phyloP scores from a whole-genome alignment of 768 basidiomycete genomes.

The Serpula lacrymans region DNA sequence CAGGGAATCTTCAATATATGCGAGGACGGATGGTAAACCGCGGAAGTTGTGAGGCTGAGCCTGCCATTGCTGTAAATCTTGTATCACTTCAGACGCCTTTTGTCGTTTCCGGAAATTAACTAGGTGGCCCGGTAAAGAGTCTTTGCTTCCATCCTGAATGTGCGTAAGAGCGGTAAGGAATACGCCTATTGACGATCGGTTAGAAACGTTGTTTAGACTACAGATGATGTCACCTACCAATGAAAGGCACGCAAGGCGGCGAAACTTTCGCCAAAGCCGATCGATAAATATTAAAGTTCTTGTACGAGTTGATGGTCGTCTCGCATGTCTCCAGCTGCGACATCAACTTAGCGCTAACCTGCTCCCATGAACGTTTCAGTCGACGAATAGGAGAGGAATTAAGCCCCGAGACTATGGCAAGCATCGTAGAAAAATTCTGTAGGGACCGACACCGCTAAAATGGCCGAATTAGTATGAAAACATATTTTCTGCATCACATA shows the following conservation, averaged over 20 bases:
- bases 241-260: constrained; percentile 69
- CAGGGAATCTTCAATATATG: constrained; percentile 41
- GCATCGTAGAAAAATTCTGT: constrained; percentile 68
- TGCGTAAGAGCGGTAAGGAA: constrained; percentile 58
- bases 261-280: constrained; percentile 48
- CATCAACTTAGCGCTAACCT: constrained; percentile 46
- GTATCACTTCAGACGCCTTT: constrained; percentile 51
- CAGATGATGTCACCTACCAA: constrained; percentile 43
- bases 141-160: constrained; percentile 59
- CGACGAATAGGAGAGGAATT: constrained; percentile 64
- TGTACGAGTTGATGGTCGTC: constrained; percentile 58
- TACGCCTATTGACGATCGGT: constrained; percentile 36
- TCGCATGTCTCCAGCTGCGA: constrained; percentile 51
- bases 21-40: constrained; percentile 38
- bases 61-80: constrained; percentile 58
- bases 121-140: constrained; percentile 40
- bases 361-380: constrained; percentile 64
- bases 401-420: constrained; percentile 64
- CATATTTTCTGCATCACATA: not conserved
- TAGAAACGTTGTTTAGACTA: not conserved
- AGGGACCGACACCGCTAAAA: constrained; percentile 55
- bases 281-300: constrained; percentile 66
- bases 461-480: constrained; percentile 4
- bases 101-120: constrained; percentile 61
- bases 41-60: constrained; percentile 53